phyloP scores from a whole-genome alignment of 2,329 filamentous ascomycete genomes.

The Aureobasidium leucospermi region DNA sequence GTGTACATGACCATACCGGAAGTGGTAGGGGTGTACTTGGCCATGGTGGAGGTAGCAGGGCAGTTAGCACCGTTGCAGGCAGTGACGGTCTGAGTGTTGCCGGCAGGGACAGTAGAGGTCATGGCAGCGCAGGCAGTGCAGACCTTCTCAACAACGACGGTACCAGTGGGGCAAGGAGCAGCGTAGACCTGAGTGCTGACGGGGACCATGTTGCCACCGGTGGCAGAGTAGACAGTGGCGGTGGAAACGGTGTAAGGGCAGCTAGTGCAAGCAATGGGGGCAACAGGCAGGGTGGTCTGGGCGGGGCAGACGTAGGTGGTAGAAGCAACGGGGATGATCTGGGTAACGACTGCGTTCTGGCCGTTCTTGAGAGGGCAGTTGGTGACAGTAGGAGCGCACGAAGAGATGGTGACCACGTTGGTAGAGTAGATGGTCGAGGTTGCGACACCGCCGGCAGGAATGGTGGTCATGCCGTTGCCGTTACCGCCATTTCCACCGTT shows the following conservation, averaged over 20 bases:
- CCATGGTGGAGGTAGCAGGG: background rate
- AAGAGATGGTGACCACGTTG: conserved; percentile 15
- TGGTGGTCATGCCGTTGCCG: background rate
- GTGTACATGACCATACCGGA: conserved; percentile 10
- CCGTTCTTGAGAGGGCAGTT: conserved; percentile 10
- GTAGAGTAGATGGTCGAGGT: conserved; percentile 17
- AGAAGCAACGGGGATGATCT: background rate
- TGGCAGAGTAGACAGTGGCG: conserved; percentile 10
- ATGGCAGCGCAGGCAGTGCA: conserved; percentile 9
- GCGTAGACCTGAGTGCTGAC: background rate
- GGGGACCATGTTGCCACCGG: background rate
- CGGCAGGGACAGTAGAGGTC: conserved; percentile 12
- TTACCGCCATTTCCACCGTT: background rate
- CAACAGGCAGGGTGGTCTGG: background rate
- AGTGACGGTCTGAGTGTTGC: conserved; percentile 12
- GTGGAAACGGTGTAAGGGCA: conserved; percentile 9
- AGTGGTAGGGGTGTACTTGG: background rate
- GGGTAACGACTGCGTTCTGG: background rate
- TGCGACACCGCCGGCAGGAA: background rate
- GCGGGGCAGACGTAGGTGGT: conserved; percentile 12
- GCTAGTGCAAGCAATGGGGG: conserved; percentile 9
- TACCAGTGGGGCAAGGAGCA: background rate
- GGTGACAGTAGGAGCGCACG: conserved; percentile 16
- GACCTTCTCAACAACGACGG: background rate
- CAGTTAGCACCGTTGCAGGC: conserved; percentile 8